These are phyloP conservation scores for Mytilinidion resinicola DNA, from an alignment of 495 filamentous ascomycete species.

Conservation along the genomic window DNA sequence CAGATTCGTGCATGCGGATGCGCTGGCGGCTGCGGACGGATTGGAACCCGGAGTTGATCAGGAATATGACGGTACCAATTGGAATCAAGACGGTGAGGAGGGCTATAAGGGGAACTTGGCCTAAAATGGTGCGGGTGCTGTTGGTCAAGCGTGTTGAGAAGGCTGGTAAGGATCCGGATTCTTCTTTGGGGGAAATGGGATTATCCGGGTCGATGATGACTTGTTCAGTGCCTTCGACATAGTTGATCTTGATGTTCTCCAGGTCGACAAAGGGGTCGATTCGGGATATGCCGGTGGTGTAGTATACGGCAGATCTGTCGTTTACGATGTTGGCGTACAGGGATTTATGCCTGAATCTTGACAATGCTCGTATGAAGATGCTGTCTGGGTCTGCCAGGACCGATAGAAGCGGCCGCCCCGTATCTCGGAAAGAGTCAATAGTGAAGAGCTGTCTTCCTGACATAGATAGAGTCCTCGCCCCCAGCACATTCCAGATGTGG, in stretches of 20 bases:
- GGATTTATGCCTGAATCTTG: slow-evolving; percentile 62
- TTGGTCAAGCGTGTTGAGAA: slow-evolving; percentile 30
- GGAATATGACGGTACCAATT: slow-evolving; percentile 59
- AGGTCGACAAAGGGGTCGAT: slow-evolving; percentile 67
- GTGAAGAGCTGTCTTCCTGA: slow-evolving; percentile 85
- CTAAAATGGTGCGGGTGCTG: slow-evolving; percentile 33
- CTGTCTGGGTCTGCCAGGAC: slow-evolving; percentile 77
- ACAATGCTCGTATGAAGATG: slow-evolving; percentile 77
- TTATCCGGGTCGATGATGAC: slow-evolving; percentile 66
- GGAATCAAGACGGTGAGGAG: slow-evolving; percentile 61
- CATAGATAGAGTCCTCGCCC: slow-evolving; percentile 64
- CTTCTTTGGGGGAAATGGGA: slow-evolving; percentile 48
- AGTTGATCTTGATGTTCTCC: slow-evolving; percentile 60
- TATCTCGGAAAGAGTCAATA: slow-evolving; percentile 78
- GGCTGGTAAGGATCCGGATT: slow-evolving; percentile 34
- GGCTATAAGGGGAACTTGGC: slow-evolving; percentile 51
- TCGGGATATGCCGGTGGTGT: slow-evolving; percentile 68
- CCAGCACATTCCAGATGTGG: slow-evolving; percentile 73
- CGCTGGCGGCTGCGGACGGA: slow-evolving; percentile 62
- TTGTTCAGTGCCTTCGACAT: slow-evolving; percentile 63
- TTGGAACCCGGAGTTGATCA: slow-evolving; percentile 70
- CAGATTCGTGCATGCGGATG: slow-evolving; percentile 68
- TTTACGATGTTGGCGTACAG: slow-evolving; percentile 83
- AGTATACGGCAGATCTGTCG: slow-evolving; percentile 72
- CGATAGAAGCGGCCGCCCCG: slow-evolving; percentile 67